phyloP scores from a whole-genome alignment of 176 grass and related monocot genomes.

The Dactylis glomerata region DNA sequence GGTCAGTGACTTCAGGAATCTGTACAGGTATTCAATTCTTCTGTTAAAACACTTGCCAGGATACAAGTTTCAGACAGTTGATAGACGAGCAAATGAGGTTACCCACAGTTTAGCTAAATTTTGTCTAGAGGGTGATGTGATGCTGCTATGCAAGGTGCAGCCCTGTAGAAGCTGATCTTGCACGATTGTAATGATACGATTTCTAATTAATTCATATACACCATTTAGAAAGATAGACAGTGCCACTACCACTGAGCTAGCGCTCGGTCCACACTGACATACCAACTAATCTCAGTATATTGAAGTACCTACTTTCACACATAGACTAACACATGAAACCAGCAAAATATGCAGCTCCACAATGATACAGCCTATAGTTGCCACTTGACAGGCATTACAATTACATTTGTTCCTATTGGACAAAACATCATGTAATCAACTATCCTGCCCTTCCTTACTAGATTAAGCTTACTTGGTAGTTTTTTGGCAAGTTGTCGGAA shows the following conservation, averaged over 20 bases:
- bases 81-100: neutral
- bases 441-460: conserved; percentile 15
- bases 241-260: neutral
- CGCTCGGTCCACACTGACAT: neutral
- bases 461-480: conserved; percentile 34
- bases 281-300: neutral
- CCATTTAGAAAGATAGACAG: neutral
- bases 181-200: neutral
- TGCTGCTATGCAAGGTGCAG: neutral
- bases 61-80: neutral
- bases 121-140: neutral
- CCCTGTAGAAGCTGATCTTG: neutral
- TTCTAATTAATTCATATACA: neutral
- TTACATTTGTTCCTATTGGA: conserved; percentile 12
- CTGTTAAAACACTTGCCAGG: neutral
- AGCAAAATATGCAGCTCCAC: conserved; percentile 38
- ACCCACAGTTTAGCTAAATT: neutral
- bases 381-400: conserved; percentile 14
- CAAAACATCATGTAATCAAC: conserved; percentile 13
- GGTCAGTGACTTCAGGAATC: neutral
- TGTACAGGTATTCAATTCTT: neutral
- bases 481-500: conserved; percentile 26
- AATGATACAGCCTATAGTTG: conserved; percentile 19
- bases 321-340: conserved; percentile 5
- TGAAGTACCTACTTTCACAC: conserved; percentile 20